These are phyloP conservation scores for Lachnellula occidentalis DNA, from an alignment of 2,329 filamentous ascomycete genomes.

Conservation along the genomic window DNA sequence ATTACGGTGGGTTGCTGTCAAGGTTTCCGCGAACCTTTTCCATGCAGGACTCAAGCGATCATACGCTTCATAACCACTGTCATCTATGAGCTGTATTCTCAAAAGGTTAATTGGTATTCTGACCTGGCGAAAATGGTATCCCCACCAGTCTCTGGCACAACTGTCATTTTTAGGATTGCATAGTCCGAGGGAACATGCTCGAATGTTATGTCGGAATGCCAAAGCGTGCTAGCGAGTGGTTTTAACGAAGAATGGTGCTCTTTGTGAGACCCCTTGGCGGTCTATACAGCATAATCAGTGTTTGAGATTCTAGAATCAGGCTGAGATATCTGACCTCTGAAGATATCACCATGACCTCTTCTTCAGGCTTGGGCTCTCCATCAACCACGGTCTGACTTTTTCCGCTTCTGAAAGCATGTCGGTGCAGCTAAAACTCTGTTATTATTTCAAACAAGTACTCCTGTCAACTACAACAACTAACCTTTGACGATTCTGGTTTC, in stretches of 20 bases:
- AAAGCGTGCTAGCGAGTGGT: neutral
- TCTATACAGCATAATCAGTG: neutral
- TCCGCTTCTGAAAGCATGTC: too few relatives aligned
- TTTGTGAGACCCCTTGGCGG: neutral
- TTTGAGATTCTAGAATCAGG: neutral
- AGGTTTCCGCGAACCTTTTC: constrained; percentile 40
- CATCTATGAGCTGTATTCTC: too few relatives aligned
- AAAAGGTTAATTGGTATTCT: too few relatives aligned
- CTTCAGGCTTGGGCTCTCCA: too few relatives aligned
- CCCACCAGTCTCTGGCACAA: neutral
- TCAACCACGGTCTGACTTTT: too few relatives aligned
- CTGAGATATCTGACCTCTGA: neutral
- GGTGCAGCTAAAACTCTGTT: neutral
- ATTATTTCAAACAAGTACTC: neutral
- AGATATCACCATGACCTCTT: too few relatives aligned
- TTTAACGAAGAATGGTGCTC: neutral
- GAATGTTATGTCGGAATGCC: neutral
- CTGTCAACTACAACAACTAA: neutral
- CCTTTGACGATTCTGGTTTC: too few relatives aligned
- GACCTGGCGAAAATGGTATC: neutral
- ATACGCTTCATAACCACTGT: constrained; percentile 43
- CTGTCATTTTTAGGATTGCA: neutral
- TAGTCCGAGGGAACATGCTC: neutral
- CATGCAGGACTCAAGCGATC: constrained; percentile 45
- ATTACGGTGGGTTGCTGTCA: constrained; percentile 40